phyloP scores from a whole-genome alignment of 2,329 filamentous ascomycete genomes.

The Colletotrichum godetiae region DNA sequence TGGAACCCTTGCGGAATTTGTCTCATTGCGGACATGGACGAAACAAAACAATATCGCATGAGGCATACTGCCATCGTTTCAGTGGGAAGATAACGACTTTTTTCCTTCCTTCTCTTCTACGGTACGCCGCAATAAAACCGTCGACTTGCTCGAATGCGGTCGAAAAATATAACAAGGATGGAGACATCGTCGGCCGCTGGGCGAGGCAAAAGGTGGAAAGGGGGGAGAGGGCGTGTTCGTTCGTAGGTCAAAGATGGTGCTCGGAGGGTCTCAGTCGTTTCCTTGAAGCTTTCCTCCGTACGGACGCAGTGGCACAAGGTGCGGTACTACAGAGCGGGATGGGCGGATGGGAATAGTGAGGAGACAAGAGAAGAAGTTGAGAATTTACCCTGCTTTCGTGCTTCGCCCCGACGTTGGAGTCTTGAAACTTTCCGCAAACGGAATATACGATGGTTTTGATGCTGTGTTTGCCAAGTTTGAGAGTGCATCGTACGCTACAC shows the following conservation, averaged over 20 bases:
- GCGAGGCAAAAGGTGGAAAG: not conserved
- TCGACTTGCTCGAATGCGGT: not conserved
- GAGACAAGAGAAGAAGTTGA: not conserved
- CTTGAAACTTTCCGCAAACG: constrained; percentile 7
- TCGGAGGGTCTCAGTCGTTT: not conserved
- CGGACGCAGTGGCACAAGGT: not conserved
- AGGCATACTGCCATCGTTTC: not conserved
- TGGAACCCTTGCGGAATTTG: not conserved
- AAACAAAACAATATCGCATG: not conserved
- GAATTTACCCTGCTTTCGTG: not conserved
- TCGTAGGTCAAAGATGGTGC: not conserved
- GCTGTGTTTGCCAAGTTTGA: not conserved
- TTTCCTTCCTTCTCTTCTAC: not conserved
- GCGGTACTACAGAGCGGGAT: not conserved
- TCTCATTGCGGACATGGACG: not conserved
- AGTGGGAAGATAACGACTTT: not conserved
- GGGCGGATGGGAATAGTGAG: not conserved
- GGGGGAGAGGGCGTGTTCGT: not conserved
- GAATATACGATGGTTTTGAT: not conserved
- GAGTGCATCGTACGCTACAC: not conserved
- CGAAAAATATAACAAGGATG: too few relatives aligned
- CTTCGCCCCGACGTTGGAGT: not conserved
- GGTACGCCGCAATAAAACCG: not conserved
- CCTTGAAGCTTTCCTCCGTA: not conserved
- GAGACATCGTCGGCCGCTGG: not conserved